Evolutionary conservation across 2,329 filamentous ascomycete species (phyloP), one percentile per base, ranked within the genome.

Genomic region (Dothistroma pini): DNA sequence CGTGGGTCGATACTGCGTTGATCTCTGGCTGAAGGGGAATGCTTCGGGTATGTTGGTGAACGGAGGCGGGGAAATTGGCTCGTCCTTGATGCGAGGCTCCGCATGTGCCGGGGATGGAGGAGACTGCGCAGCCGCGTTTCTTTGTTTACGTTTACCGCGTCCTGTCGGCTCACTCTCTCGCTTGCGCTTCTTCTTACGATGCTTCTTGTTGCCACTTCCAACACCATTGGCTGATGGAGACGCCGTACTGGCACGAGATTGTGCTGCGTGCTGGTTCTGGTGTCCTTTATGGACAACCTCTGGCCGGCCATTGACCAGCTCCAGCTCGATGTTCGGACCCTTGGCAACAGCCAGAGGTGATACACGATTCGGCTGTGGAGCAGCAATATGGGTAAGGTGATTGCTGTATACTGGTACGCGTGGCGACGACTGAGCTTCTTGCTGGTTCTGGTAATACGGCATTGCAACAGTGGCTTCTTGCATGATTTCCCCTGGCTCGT

Each of bases 361-460:
- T 25, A 86, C 86, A 71, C 90, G 88, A 54, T 87, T 86, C 57
- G 90, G 89, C 70, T 90, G 89, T 29, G 90, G 89, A 56, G 90
- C 90, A 71, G 88, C 84, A 69, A 93, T 87, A 72, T 74, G 72
- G 14, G 68, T 75, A 44, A 75, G 66, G 58, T 92, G 88, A 68
- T 86, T 87, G 71, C 86, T 86, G 68, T 93, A 81, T 60, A 93
- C 78, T 56, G 86, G 86, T 63, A 88, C 83, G 56, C 84, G 76
- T 57, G 76, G 72, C 32, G 75, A 69, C 32, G 74, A 71, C 48
- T 79, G 69, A 44, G 68, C 48, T 48, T 63, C 29, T 51, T 60
- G 62, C 52, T 67, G 62, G 31, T 58, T 29, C 16, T 57, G 58
- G 29, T 65, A 51, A 35, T 63, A 56, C 34, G 66, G 62, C 2